A percentile compares a stretch with the other conserved stretches of the same genome.
These are phyloP conservation scores for Sphaerulina populicola DNA, from an alignment of 2,329 filamentous ascomycete species.

Conservation along the genomic window DNA sequence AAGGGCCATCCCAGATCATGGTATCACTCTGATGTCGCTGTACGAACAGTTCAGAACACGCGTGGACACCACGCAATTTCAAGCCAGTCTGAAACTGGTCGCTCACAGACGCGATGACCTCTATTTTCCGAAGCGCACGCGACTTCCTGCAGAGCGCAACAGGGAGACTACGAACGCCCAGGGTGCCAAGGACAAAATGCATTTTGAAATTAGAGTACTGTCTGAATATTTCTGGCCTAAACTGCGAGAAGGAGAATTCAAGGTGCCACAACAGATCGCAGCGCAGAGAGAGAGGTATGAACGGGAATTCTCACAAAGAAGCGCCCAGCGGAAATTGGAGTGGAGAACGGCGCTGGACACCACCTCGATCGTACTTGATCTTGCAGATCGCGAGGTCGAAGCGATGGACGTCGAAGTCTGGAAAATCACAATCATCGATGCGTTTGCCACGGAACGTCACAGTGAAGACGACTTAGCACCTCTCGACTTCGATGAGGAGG, in stretches of 20 bases:
- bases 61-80: slow-evolving; percentile 25
- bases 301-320: slow-evolving; percentile 66
- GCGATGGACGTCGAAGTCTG: slow-evolving; percentile 68
- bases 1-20: slow-evolving; percentile 32
- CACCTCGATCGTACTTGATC: slow-evolving; percentile 63
- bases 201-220: slow-evolving; percentile 56
- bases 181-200: neutral
- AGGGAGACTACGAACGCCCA: neutral
- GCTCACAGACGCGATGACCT: slow-evolving; percentile 25
- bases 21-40: slow-evolving; percentile 31
- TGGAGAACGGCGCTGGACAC: slow-evolving; percentile 81
- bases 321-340: slow-evolving; percentile 73
- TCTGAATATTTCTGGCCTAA: slow-evolving; percentile 91
- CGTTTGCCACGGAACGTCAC: slow-evolving; percentile 50
- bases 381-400: slow-evolving; percentile 67
- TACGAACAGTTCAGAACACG: slow-evolving; percentile 25
- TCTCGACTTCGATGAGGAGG: slow-evolving; percentile 9
- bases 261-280: slow-evolving; percentile 51
- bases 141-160: slow-evolving; percentile 19
- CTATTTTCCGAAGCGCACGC: slow-evolving; percentile 27
- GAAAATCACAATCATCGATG: slow-evolving; percentile 79
- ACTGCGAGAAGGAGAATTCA: slow-evolving; percentile 61
- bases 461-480: slow-evolving; percentile 31
- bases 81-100: slow-evolving; percentile 24
- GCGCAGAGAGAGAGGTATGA: slow-evolving; percentile 63